These are phyloP conservation scores for Saitozyma sp. DNA, from an alignment of 768 basidiomycete species.

Conservation along the genomic window DNA sequence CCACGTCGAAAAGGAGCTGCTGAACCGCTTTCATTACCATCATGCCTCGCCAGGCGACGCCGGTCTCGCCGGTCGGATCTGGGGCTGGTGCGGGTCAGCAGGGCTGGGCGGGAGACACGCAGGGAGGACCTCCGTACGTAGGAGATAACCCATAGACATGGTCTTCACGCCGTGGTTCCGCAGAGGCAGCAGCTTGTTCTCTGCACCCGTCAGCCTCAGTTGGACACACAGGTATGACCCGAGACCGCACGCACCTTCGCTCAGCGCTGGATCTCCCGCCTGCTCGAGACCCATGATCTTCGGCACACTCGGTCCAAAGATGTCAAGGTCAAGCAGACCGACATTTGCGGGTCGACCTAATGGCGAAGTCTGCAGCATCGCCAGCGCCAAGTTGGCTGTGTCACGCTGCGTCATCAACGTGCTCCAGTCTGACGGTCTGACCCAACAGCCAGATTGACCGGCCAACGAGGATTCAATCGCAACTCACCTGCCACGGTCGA, in stretches of 20 bases:
- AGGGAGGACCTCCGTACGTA: slow-evolving; percentile 52
- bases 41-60: slow-evolving; percentile 91
- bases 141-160: slow-evolving; percentile 97
- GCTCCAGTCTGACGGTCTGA: neutral
- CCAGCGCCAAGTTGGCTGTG: slow-evolving; percentile 58
- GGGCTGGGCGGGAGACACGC: neutral
- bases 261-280: slow-evolving; percentile 74
- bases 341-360: slow-evolving; percentile 59
- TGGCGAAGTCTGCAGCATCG: slow-evolving; percentile 57
- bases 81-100: slow-evolving; percentile 51
- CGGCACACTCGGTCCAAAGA: slow-evolving; percentile 92
- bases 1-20: slow-evolving; percentile 83
- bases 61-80: slow-evolving; percentile 64
- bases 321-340: slow-evolving; percentile 88
- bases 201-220: slow-evolving; percentile 7
- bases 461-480: neutral
- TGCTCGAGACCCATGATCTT: slow-evolving; percentile 86
- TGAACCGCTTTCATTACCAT: slow-evolving; percentile 65
- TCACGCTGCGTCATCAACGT: slow-evolving; percentile 7
- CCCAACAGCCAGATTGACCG: neutral
- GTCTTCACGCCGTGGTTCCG: slow-evolving; percentile 84
- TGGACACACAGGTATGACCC: no score
- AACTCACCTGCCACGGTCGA: slow-evolving; percentile 81
- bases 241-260: slow-evolving; percentile 57
- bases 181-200: slow-evolving; percentile 75